Conservation (phyloP, 306 rosid species). For the Malus sylvestris region DNA sequence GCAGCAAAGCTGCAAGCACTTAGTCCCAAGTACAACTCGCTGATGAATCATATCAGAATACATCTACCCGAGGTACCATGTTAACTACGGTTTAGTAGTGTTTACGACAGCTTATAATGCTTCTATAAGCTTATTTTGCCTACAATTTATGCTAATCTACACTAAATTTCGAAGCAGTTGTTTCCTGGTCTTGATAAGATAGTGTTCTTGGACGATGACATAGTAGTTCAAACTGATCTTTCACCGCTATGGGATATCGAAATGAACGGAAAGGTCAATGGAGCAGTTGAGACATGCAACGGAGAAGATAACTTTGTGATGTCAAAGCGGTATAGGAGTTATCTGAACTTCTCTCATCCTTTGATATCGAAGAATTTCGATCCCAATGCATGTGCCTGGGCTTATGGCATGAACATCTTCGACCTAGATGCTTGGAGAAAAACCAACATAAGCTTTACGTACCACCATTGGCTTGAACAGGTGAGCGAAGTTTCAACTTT, state of each 20-base stretch:
- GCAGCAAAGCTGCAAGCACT: constrained; percentile 96
- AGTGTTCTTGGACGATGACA: constrained; percentile 91
- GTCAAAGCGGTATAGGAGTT: constrained; percentile 86
- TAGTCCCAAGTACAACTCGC: constrained; percentile 94
- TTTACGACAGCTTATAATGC: not conserved
- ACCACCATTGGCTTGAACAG: constrained; percentile 88
- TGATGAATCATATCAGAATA: constrained; percentile 94
- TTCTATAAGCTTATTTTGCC: not conserved
- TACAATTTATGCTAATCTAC: not conserved
- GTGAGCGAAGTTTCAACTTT: constrained; percentile 10
- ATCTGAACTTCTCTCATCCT: constrained; percentile 97
- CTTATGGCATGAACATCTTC: constrained; percentile 97
- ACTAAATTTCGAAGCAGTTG: constrained; percentile 46
- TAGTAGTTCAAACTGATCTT: constrained; percentile 96
- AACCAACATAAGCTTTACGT: constrained; percentile 83
- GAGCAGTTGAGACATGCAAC: constrained; percentile 89
- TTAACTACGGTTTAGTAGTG: not conserved
- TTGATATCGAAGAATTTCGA: constrained; percentile 49
- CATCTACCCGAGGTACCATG: constrained; percentile 86
- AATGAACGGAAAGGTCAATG: constrained; percentile 89
- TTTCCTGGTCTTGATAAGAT: constrained; percentile 91
- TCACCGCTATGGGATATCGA: constrained; percentile 96
- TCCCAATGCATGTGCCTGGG: constrained; percentile 94
- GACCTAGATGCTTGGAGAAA: constrained; percentile 95
- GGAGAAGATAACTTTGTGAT: constrained; percentile 97